Base-by-base conservation (phyloP, 352 stramenopile species). In the Plasmopara muralis region DNA sequence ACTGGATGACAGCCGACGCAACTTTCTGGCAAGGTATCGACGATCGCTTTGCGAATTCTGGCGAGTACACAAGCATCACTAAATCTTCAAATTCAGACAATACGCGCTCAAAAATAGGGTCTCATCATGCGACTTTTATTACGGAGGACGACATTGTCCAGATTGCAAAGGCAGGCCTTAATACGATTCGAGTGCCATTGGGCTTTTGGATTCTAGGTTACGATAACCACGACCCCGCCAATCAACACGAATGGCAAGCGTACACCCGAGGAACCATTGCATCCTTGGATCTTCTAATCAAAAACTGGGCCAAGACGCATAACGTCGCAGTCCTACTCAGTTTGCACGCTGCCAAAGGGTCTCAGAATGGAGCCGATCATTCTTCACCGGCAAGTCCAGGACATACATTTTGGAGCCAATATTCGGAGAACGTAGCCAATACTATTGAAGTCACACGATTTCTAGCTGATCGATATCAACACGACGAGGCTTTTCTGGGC, bases 21-120 rank as follows among this genome's bases (percentile, higher is more conserved):
- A 40, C 71, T 13, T 71, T 91, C 43, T 91, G 78, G 80, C 49
- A 73, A 18, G 75, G 68, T 2, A 42, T 91, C 33, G 69, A 61
- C 5, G 43, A 59, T 9, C 55, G 63, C 2, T 54, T 75, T 18
- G 62, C 61, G 9, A 66, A 62, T 46, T 49, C 60, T 1, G 80
- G 80, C 9, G 83, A 93, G 64, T 88, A 89, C 60, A 77, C 62
- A 4, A 66, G 74, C 16, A 89, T 91, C 54, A 77, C 63, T 1
- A 73, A 81, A 53, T 57, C 71, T 1, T 40, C 39, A 12, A 64
- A 53, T 34, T 60, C 58, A 6, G 60, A 75, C 31, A 47, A 55
- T 9, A 65, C 72, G 12, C 64, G 71, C 15, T 50, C 50, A 13
- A 72, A 76, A 20, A 60, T 89, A 43, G 57, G 70, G 15, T 47